phyloP scores from a whole-genome alignment of 2,329 filamentous ascomycete species.

The Alternaria brassicicola region DNA sequence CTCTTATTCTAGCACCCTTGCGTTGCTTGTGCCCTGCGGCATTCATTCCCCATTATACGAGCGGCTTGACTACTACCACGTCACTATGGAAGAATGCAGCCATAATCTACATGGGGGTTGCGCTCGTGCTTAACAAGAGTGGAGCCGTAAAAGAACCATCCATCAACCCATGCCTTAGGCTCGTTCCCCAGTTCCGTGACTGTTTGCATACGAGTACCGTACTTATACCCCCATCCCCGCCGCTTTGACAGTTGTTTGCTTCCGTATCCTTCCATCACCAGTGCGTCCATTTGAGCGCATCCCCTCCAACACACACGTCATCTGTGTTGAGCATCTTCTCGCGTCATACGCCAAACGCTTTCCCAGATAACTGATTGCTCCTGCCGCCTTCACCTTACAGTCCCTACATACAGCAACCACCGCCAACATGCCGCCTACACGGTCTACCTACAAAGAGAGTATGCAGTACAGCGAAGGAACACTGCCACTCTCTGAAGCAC shows the following conservation, averaged over 20 bases:
- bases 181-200: conserved; percentile 26
- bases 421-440: conserved; percentile 19
- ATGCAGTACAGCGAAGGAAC: conserved; percentile 27
- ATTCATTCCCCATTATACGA: conserved; percentile 38
- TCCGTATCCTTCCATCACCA: conserved; percentile 11
- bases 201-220: conserved; percentile 21
- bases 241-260: conserved; percentile 15
- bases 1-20: conserved; percentile 45
- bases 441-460: conserved; percentile 25
- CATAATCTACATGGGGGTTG: conserved; percentile 30
- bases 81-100: conserved; percentile 38
- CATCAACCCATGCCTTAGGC: conserved; percentile 25
- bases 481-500: conserved; percentile 34
- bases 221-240: conserved; percentile 28
- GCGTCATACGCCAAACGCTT: conserved; percentile 13
- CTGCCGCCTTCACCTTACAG: conserved; percentile 9
- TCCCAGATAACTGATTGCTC: conserved; percentile 9
- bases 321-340: conserved; percentile 27
- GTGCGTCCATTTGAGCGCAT: conserved; percentile 22
- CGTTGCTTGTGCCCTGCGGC: conserved; percentile 43
- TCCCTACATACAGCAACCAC: conserved; percentile 14
- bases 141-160: conserved; percentile 24
- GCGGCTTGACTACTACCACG: conserved; percentile 44
- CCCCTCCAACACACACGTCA: conserved; percentile 24
- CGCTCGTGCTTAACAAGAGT: conserved; percentile 38